Base-by-base conservation (phyloP, 2,329 filamentous ascomycete species). In the Grosmannia huntii region DNA sequence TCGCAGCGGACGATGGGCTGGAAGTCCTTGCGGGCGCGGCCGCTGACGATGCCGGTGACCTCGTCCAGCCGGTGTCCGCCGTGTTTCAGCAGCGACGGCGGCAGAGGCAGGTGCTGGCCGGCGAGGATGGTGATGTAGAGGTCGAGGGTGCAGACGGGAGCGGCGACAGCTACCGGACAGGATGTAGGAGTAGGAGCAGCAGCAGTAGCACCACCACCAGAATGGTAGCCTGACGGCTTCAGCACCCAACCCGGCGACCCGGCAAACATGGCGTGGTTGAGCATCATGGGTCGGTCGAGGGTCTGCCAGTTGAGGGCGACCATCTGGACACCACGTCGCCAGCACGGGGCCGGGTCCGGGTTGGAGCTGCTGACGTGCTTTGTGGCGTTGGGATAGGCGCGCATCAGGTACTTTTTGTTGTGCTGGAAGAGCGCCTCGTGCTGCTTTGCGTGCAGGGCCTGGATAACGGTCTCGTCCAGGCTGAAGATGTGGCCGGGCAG, bases 281-380 rank as follows among this genome's bases (percentile, higher is more conserved):
- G 82, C 77, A 97, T 95, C 82, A 96, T 95, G 50, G 89, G 89
- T 59, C 94, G 83, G 68, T 97, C 92, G 64, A 91, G 87, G 3
- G 87, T 92, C 71, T 99, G 94, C 92, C 94, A 97, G 70, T 99
- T 99, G 70, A 97, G 80, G 21, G 94, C 92, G 5, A 90, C 91
- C 92, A 99, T 97, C 71, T 99, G 94, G 23, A 96, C 91, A 31
- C 94, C 94, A 57, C 89, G 85, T 55, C 90, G 84, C 94, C 94
- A 99, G 68, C 90, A 95, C 50, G 84, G 84, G 62, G 90, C 85
- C 0, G 94, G 94, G 66, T 97, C 91, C 48, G 94, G 94, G 68
- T 99, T 99, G n/a, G 88, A 89, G 51, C 91, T 96, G 65, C 86
- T 84, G 56, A 96, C 79, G 41, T 65, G 64, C 41, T 91, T 84